Conservation (phyloP, 2,329 filamentous ascomycete genomes). For the Exophiala sp. region DNA sequence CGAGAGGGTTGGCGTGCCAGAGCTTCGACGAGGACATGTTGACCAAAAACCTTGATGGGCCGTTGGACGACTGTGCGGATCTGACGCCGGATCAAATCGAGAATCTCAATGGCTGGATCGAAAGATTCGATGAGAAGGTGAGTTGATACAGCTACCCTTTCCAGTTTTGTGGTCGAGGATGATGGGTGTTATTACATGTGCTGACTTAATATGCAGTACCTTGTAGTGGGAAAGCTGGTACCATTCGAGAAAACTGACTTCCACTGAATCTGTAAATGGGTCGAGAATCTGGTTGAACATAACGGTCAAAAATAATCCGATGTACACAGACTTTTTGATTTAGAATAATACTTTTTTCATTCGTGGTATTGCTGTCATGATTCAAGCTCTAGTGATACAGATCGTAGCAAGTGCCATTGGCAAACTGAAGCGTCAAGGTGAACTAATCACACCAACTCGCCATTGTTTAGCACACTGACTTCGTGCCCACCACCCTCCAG, state of each 20-base stretch:
- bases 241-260: conserved; percentile 47
- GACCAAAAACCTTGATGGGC: conserved; percentile 80
- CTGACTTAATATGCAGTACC: conserved; percentile 48
- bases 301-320: no score
- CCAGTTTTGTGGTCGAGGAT: no score
- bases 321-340: no score
- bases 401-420: conserved; percentile 4
- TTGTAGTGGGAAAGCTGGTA: conserved; percentile 85
- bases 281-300: no score
- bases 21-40: conserved; percentile 95
- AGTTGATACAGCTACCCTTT: conserved; percentile 4
- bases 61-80: conserved; percentile 68
- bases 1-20: conserved; percentile 76
- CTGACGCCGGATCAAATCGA: conserved; percentile 71
- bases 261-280: conserved; percentile 17
- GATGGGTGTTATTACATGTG: no score
- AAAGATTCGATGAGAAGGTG: conserved; percentile 76
- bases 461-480: not conserved
- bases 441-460: conserved; percentile 5
- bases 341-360: conserved; percentile 10
- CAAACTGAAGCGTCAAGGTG: conserved; percentile 3
- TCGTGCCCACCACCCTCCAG: not conserved
- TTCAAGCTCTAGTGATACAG: conserved; percentile 23
- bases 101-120: conserved; percentile 84
- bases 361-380: conserved; percentile 21